phyloP scores from a whole-genome alignment of 768 basidiomycete genomes.

The Psilocybe azurescens region DNA sequence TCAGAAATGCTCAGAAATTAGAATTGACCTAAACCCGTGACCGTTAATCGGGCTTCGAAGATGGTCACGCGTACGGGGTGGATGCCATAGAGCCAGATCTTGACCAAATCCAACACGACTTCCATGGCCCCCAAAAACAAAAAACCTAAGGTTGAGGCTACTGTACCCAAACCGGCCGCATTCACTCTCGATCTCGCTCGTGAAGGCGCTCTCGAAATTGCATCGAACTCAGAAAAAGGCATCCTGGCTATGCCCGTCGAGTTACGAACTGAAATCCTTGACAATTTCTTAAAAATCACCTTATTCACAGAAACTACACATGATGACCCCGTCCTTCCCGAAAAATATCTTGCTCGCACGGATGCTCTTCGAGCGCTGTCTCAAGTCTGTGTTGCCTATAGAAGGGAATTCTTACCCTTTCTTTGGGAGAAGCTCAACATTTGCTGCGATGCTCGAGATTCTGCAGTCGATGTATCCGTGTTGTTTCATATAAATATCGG shows the following conservation, averaged over 20 bases:
- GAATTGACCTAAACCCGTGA: no score
- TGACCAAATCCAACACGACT: background rate
- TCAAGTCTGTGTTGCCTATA: constrained; percentile 23
- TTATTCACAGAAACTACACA: constrained; percentile 8
- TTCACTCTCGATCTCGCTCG: background rate
- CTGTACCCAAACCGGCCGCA: background rate
- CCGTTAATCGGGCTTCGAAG: no score
- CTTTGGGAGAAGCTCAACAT: constrained; percentile 18
- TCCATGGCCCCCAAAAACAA: background rate
- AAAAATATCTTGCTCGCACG: constrained; percentile 14
- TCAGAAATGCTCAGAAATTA: no score
- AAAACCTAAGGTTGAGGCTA: background rate
- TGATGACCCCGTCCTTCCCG: constrained; percentile 12
- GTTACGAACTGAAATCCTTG: constrained; percentile 17
- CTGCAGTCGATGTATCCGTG: background rate
- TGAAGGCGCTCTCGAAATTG: constrained; percentile 2
- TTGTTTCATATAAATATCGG: constrained; percentile 19
- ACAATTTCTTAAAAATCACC: constrained; percentile 10
- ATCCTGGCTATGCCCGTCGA: constrained; percentile 16
- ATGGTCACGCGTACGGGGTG: no score
- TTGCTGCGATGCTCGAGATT: constrained; percentile 7
- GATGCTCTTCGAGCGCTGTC: constrained; percentile 22
- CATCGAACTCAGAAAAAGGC: constrained; percentile 16
- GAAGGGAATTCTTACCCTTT: constrained; percentile 17
- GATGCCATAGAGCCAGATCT: no score